Evolutionary conservation across 139 green algal genomes (phyloP), one percentile per base, ranked within the genome.

Genomic region (Micromonas commoda): DNA sequence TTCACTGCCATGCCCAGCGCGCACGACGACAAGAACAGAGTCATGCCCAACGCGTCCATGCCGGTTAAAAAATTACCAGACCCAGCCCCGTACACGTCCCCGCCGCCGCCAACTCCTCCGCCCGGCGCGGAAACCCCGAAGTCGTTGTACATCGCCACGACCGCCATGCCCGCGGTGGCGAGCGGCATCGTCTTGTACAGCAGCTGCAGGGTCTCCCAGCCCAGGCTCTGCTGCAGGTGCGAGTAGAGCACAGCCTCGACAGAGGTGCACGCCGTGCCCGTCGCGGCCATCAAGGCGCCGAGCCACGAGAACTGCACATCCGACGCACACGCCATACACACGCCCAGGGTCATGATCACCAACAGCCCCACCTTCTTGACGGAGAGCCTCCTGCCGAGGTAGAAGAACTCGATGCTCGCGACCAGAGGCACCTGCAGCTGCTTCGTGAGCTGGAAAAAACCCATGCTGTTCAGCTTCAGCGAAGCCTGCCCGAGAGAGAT

Each of bases 381-480:
- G 26, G 71, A 51, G 26, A 77, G 9, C 71, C 13, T 68, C 71
- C 39, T 77, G 19, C 28, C 29, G 2, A 77, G 52, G 1, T 32
- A 38, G 71, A 77, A 70, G 52, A 68, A 77, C 26, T 77, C 71
- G 23, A 77, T 26, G 39, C 21, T 9, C 71, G 52, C 51, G 16
- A 77, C 71, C 24, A 77, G 31, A 1, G 71, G 71, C 3, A 64
- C 71, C 33, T 77, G 71, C 29, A 38, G 37, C 29, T 67, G 71
- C 5, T 77, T 77, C 32, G 71, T 53, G 23, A 77, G 34, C 6
- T 77, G 71, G 29, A 63, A 77, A 26, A 77, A 51, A 20, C 39
- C 71, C 21, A 77, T 39, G 28, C 38, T 68, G 52, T 77, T 77
- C 71, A 65, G n/a, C 71, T 68, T 77, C 19, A 77, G 52, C 2